These are phyloP conservation scores for Helotiales sp. DNA, from an alignment of 2,329 filamentous ascomycete genomes.

Conservation along the genomic window DNA sequence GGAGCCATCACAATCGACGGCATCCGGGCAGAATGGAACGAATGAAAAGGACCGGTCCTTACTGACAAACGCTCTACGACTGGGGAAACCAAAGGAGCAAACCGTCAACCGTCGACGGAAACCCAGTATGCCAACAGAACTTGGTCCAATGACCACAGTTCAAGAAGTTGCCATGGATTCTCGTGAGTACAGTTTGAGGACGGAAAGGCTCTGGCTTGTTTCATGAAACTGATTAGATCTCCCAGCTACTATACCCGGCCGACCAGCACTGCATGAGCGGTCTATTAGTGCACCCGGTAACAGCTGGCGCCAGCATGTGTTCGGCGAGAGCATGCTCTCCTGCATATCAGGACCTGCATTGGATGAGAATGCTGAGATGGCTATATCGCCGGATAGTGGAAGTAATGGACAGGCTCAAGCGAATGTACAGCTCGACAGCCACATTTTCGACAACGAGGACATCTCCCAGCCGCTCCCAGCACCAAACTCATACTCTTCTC, in stretches of 20 bases:
- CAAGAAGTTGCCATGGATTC: slow-evolving; percentile 73
- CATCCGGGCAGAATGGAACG: slow-evolving; percentile 45
- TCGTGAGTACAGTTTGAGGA: slow-evolving; percentile 54
- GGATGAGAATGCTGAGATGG: slow-evolving; percentile 45
- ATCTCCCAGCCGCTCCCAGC: slow-evolving; percentile 1
- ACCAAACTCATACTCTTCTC: slow-evolving; percentile 7
- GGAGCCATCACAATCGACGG: slow-evolving; percentile 44
- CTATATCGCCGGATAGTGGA: slow-evolving; percentile 18
- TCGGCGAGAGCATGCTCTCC: slow-evolving; percentile 44
- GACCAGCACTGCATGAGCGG: slow-evolving; percentile 67
- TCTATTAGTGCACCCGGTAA: slow-evolving; percentile 64
- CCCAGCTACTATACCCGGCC: slow-evolving; percentile 69
- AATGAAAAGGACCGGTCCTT: slow-evolving; percentile 45
- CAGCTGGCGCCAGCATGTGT: slow-evolving; percentile 53
- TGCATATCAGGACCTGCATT: slow-evolving; percentile 42
- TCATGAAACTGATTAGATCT: slow-evolving; percentile 20
- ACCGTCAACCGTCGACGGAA: slow-evolving; percentile 64
- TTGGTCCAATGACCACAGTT: slow-evolving; percentile 71
- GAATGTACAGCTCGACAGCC: slow-evolving; percentile 17
- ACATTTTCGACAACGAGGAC: background rate
- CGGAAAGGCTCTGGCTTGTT: background rate
- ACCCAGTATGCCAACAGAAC: slow-evolving; percentile 62
- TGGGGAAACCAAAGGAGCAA: slow-evolving; percentile 62
- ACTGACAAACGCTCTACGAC: slow-evolving; percentile 50
- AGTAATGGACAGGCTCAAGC: slow-evolving; percentile 18